These are phyloP conservation scores for Podaxis sp. DNA, from an alignment of 768 basidiomycete species.

Conservation along the genomic window DNA sequence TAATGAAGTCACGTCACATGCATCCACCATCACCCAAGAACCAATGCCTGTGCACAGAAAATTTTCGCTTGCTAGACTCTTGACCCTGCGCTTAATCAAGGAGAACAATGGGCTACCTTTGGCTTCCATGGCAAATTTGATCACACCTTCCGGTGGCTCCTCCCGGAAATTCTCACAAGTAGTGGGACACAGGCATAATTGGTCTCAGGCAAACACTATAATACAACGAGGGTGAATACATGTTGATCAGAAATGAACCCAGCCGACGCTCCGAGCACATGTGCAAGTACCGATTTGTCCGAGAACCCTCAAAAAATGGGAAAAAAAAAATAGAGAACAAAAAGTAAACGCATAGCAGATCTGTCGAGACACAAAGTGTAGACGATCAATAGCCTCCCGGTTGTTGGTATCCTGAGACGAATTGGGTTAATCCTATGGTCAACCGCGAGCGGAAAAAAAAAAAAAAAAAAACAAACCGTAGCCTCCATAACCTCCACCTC, in stretches of 20 bases:
- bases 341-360: not conserved
- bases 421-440: not conserved
- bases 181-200: slow-evolving; percentile 2
- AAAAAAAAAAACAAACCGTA: slow-evolving; percentile 3
- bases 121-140: not conserved
- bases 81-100: slow-evolving; percentile 6
- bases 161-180: not conserved
- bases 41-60: not conserved
- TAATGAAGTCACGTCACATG: slow-evolving; percentile 4
- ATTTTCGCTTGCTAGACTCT: not conserved
- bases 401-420: slow-evolving; percentile 9
- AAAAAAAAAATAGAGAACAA: not conserved
- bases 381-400: slow-evolving; percentile 25
- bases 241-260: slow-evolving; percentile 12
- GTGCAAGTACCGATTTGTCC: slow-evolving; percentile 11
- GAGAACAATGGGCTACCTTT: slow-evolving; percentile 4
- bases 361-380: not conserved
- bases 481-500: slow-evolving; percentile 20
- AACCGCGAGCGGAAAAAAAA: not conserved
- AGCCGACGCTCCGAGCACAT: slow-evolving; percentile 15
- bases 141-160: not conserved
- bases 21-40: not conserved
- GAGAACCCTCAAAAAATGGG: slow-evolving; percentile 5
- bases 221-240: slow-evolving; percentile 11
- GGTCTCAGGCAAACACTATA: slow-evolving; percentile 13